Evolutionary conservation across 371 early-diverging fungal species (phyloP), one percentile per base, ranked within the genome.

Genomic region (Fennellomyces sp.): DNA sequence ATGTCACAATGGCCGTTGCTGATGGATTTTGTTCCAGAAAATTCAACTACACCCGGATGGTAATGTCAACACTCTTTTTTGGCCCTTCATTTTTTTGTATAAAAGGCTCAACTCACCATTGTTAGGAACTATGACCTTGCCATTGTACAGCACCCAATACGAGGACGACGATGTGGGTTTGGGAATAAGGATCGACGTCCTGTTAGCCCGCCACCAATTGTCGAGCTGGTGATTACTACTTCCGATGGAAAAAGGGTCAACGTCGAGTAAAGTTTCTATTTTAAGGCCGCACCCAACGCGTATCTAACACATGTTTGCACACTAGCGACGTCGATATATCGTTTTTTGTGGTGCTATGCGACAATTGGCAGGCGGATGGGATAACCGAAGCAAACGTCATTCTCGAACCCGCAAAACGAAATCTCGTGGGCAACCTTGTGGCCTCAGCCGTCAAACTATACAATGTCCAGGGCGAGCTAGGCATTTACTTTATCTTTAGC

Each of bases 401-500:
- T 17, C 31, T 51, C 11, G 50, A 57, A 28, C 60, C 50, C 25
- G 35, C 50, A 17, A 57, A 35, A 38, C 82, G 84, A 26, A 91
- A 89, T 47, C 66, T 92, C 3, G 87, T 92, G 21, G 94, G 95
- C 1, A 79, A 87, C 10, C 80, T 83, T 5, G 88, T 89, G 2
- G 75, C 91, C 0, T 85, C 91, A 0, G 90, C 90, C 3, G 75
- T 77, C 41, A 80, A 87, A 26, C 78, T 93, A 11, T 68, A 72
- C 8, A 85, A 88, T 54, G 50, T 82, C 5, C 78, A 90, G 35
- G 83, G 87, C 52, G 72, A 86, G 21, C 80, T 82, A n/a, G 91
- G 91, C 11, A 88, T 92, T 42, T 94, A 84, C 48, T 91, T 91
- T 63, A 72, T 89, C 54, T 91, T 91, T 66, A 86, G 84, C 51